phyloP scores from a whole-genome alignment of 208 protist species.

The Kentomonas sorsogonicus region DNA sequence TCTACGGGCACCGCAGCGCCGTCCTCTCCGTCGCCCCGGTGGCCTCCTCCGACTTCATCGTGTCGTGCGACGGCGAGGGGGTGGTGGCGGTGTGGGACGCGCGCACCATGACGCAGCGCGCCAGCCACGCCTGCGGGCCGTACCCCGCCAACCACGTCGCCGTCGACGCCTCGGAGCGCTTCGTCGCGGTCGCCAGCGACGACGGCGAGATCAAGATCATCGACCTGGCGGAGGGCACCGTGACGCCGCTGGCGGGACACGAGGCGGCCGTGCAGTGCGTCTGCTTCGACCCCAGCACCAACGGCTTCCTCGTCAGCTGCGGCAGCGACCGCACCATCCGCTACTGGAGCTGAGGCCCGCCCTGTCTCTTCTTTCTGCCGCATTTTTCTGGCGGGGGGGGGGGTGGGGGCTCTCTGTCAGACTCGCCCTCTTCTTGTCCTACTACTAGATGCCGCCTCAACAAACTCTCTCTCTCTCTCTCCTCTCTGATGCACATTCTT shows the following conservation, averaged over 20 bases:
- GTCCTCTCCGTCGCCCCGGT: conserved; percentile 73
- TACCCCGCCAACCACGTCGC: conserved; percentile 68
- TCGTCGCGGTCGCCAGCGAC: conserved; percentile 90
- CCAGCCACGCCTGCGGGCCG: conserved; percentile 56
- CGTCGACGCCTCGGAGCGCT: conserved; percentile 61
- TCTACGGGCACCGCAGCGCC: conserved; percentile 93
- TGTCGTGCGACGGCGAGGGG: conserved; percentile 94
- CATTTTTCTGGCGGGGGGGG: too few species aligned
- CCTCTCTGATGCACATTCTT: conserved; percentile 13
- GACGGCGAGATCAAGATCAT: conserved; percentile 94
- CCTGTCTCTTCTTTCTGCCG: conserved; percentile 10
- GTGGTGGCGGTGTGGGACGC: conserved; percentile 84
- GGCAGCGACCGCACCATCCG: conserved; percentile 76
- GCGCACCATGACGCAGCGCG: conserved; percentile 56
- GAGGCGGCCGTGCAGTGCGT: conserved; percentile 84
- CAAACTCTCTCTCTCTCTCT: conserved; percentile 10
- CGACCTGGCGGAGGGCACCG: conserved; percentile 75
- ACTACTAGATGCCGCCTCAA: too few species aligned
- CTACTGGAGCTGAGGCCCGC: conserved; percentile 60
- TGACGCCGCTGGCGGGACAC: conserved; percentile 69
- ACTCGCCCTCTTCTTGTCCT: too few species aligned
- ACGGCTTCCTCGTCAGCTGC: conserved; percentile 76
- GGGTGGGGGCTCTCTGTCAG: too few species aligned
- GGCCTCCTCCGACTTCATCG: conserved; percentile 38
- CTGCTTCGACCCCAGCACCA: conserved; percentile 68